phyloP scores from a whole-genome alignment of 345 rosid species.

The Sisymbrium altissimum region DNA sequence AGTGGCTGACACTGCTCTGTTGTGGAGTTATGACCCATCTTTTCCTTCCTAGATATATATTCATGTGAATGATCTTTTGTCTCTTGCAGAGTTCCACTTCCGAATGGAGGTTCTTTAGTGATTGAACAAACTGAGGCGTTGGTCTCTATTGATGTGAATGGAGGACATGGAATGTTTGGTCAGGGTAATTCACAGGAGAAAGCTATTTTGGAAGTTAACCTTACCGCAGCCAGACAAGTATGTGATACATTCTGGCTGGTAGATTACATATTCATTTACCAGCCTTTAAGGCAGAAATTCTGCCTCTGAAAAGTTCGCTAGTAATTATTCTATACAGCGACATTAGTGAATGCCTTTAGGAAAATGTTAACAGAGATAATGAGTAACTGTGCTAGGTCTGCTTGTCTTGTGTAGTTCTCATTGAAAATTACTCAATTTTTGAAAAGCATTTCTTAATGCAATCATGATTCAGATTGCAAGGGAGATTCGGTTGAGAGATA shows the following conservation, averaged over 20 bases:
- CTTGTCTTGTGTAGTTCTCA: constrained; percentile 8
- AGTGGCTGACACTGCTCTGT: background rate
- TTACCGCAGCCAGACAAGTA: constrained; percentile 92
- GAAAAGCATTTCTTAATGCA: background rate
- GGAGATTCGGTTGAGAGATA: constrained; percentile 90
- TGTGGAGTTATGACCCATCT: constrained; percentile 2
- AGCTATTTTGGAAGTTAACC: constrained; percentile 90
- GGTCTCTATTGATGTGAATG: constrained; percentile 96
- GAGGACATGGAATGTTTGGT: constrained; percentile 95
- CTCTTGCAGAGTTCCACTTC: constrained; percentile 70
- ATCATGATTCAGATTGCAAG: constrained; percentile 77
- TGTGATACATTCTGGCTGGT: constrained; percentile 27
- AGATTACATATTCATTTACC: background rate
- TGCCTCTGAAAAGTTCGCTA: background rate
- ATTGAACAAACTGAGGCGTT: constrained; percentile 99
- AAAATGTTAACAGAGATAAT: background rate
- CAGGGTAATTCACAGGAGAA: constrained; percentile 85
- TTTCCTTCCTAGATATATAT: constrained; percentile 3
- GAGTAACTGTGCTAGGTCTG: constrained; percentile 1
- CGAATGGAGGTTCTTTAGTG: constrained; percentile 89
- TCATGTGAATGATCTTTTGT: constrained; percentile 9
- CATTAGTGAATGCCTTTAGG: constrained; percentile 6
- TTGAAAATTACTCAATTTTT: constrained; percentile 6
- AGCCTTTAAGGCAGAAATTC: background rate
- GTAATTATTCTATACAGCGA: background rate